Percentiles rank a stretch among this genome's conserved stretches.
phyloP scores from a whole-genome alignment of 441 rosid genomes.

The Rhodomyrtus psidioides region DNA sequence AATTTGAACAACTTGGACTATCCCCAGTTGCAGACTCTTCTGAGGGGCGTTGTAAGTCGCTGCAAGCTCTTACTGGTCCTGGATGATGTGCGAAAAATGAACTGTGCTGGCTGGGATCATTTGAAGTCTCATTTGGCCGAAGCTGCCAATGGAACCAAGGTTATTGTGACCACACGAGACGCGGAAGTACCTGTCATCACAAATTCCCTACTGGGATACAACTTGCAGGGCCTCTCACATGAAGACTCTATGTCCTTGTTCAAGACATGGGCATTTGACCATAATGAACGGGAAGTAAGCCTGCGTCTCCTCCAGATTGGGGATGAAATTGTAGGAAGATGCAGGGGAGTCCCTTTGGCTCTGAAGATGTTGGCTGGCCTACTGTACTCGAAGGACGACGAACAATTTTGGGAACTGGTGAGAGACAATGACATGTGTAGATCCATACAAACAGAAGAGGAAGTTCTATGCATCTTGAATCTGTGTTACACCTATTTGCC shows the following conservation, averaged over 20 bases:
- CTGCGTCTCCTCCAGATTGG: neutral
- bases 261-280: conserved; percentile 1
- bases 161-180: neutral
- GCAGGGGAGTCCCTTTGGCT: neutral
- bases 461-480: neutral
- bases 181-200: neutral
- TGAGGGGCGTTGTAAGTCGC: neutral
- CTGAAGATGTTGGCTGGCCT: neutral
- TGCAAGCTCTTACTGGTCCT: neutral
- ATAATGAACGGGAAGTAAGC: neutral
- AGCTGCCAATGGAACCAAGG: neutral
- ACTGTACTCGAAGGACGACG: neutral
- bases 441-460: neutral
- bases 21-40: neutral
- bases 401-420: neutral
- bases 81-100: neutral
- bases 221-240: neutral
- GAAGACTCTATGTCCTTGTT: neutral
- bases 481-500: neutral
- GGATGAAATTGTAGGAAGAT: neutral
- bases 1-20: neutral
- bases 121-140: neutral
- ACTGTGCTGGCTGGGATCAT: neutral
- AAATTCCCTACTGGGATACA: neutral
- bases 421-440: neutral